Evolutionary conservation across 1,284 basidiomycete genomes (phyloP).

Genomic region (Fomes fomentarius): DNA sequence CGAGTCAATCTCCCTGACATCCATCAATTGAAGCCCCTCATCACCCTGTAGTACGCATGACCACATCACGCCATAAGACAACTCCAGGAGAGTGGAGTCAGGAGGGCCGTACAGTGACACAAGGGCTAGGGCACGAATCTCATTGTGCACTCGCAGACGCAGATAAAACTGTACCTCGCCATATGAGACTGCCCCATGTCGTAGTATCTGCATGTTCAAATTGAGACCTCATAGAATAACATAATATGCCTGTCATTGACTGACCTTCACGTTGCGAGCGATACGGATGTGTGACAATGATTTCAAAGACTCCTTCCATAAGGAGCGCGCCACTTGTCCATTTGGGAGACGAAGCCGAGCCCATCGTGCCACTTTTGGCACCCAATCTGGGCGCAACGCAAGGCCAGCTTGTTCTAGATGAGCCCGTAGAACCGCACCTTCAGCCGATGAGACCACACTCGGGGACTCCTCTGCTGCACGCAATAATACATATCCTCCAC

Average conservation of each 20-base stretch:
- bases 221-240: too few species aligned
- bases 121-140: not conserved
- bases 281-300: not conserved
- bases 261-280: not conserved
- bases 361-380: constrained; percentile 1
- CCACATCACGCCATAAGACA: not conserved
- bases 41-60: constrained; percentile 1
- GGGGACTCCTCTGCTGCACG: not conserved
- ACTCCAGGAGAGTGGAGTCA: not conserved
- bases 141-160: not conserved
- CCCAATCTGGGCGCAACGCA: not conserved
- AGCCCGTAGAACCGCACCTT: not conserved
- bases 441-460: not conserved
- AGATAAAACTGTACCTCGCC: not conserved
- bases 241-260: not conserved
- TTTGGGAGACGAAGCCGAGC: constrained; percentile 11
- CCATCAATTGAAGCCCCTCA: not conserved
- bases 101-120: constrained; percentile 1
- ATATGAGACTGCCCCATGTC: not conserved
- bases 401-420: not conserved
- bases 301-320: constrained; percentile 22
- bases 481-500: constrained; percentile 8
- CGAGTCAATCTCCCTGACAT: constrained; percentile 5
- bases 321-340: constrained; percentile 15
- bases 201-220: too few species aligned